These are phyloP conservation scores for Chaetothyriales sp. DNA, from an alignment of 2,329 filamentous ascomycete species.

Conservation along the genomic window DNA sequence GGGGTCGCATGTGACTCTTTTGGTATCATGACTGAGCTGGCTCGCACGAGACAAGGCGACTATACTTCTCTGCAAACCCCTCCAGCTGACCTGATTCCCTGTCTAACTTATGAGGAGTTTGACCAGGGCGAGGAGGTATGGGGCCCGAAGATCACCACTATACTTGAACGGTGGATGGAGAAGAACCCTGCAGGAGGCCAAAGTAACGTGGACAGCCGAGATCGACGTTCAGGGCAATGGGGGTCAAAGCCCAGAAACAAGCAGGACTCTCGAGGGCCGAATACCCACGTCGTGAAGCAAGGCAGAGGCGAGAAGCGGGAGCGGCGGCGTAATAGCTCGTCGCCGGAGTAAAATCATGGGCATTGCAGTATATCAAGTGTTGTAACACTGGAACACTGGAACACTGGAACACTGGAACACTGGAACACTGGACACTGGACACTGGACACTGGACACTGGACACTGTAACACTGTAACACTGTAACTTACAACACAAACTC, in stretches of 20 bases:
- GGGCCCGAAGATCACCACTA: conserved; percentile 54
- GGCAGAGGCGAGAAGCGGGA: not conserved
- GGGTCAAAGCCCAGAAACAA: not conserved
- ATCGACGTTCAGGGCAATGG: not conserved
- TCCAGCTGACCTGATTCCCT: conserved; percentile 35
- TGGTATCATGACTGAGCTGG: conserved; percentile 71
- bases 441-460: no score
- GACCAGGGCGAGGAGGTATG: conserved; percentile 63
- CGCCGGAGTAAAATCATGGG: conserved; percentile 1
- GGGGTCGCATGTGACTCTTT: conserved; percentile 67
- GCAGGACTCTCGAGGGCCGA: not conserved
- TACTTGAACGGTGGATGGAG: conserved; percentile 39
- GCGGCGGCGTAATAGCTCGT: conserved; percentile 12
- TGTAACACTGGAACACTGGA: no score
- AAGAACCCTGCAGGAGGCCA: conserved; percentile 20
- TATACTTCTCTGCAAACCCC: conserved; percentile 33
- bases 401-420: no score
- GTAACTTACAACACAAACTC: no score
- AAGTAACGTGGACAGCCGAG: not conserved
- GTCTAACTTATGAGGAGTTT: conserved; percentile 65
- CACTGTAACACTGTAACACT: no score
- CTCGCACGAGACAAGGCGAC: conserved; percentile 65
- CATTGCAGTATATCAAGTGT: no score
- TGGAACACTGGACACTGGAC: no score
- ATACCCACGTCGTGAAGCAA: not conserved